A percentile compares a stretch with the other conserved stretches of the same genome.
Evolutionary conservation across 345 rosid species (phyloP).

Genomic region (Orychophragmus violaceus): DNA sequence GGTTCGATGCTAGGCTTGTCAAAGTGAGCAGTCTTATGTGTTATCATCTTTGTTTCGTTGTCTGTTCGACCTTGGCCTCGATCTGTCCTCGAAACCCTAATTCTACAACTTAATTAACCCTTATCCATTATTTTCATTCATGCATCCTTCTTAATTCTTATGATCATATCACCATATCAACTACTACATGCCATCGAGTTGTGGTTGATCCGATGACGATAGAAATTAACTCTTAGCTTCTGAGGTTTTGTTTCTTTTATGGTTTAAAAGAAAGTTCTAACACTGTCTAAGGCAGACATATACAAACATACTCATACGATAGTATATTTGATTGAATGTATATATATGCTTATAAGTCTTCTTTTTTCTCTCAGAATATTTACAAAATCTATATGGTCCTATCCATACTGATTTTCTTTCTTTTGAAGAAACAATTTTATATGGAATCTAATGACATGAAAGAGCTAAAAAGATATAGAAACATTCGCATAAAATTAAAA

Average conservation of each 20-base stretch:
- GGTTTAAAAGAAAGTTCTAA: neutral
- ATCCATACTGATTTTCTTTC: neutral
- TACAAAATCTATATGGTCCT: neutral
- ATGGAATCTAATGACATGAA: neutral
- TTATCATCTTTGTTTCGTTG: conserved; percentile 37
- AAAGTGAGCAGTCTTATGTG: conserved; percentile 33
- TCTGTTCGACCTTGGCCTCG: conserved; percentile 37
- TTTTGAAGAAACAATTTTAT: neutral
- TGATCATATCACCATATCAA: neutral
- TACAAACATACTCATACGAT: neutral
- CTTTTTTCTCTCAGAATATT: neutral
- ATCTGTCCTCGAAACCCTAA: conserved; percentile 5
- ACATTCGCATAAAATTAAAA: neutral
- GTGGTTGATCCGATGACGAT: neutral
- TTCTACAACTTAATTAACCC: neutral
- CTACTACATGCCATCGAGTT: neutral
- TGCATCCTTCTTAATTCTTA: neutral
- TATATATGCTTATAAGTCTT: neutral
- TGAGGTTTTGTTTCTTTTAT: neutral
- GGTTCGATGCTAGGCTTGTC: conserved; percentile 30
- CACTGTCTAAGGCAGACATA: neutral
- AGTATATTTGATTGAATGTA: neutral
- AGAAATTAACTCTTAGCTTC: neutral
- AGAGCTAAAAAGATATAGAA: neutral
- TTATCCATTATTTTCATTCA: neutral